These are phyloP conservation scores for Lactarius evosmus DNA, from an alignment of 768 basidiomycete genomes.

Conservation along the genomic window DNA sequence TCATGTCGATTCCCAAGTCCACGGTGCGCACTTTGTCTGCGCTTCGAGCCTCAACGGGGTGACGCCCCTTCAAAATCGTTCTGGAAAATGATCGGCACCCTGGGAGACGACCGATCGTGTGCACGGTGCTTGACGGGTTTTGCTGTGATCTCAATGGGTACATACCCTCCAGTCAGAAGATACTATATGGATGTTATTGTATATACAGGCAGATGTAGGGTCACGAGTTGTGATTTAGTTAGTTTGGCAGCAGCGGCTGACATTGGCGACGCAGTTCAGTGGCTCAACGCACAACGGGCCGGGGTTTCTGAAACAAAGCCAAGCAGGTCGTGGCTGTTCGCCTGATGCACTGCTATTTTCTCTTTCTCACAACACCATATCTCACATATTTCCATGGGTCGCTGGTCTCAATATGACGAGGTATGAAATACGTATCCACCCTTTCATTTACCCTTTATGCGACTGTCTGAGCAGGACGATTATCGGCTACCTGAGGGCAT, in stretches of 20 bases:
- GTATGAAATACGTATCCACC: conserved; percentile 21
- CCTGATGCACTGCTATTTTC: neutral
- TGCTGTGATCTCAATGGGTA: no score
- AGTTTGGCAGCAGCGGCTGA: neutral
- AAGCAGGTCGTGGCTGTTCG: neutral
- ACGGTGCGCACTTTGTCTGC: conserved; percentile 19
- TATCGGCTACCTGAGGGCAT: conserved; percentile 52
- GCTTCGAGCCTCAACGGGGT: neutral
- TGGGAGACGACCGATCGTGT: no score
- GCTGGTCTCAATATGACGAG: conserved; percentile 41
- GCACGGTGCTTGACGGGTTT: no score
- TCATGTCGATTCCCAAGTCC: conserved; percentile 38
- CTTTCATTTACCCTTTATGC: neutral
- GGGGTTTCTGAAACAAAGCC: neutral
- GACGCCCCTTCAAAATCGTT: neutral
- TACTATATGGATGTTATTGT: neutral
- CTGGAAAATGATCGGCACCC: neutral
- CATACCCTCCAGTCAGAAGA: neutral
- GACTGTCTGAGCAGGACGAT: conserved; percentile 39
- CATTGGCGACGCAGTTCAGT: neutral
- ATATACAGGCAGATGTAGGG: neutral
- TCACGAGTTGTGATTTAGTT: neutral
- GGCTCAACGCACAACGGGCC: neutral
- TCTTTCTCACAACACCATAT: neutral
- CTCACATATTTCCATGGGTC: conserved; percentile 33